phyloP scores from a whole-genome alignment of 73 alveolate species.

The Symbiodinium pilosum region DNA sequence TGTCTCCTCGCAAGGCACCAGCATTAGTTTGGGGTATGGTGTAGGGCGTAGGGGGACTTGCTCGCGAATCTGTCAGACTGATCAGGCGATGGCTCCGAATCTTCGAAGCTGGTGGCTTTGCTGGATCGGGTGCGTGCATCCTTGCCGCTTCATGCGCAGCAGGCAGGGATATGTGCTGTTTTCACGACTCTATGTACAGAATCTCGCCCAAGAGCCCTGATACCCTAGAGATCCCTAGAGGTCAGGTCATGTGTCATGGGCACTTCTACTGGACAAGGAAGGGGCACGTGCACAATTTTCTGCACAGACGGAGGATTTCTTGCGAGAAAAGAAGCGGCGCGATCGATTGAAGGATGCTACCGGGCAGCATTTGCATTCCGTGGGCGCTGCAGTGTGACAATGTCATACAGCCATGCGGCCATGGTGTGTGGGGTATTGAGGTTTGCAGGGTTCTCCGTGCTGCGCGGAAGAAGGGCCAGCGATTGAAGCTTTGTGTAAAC shows the following conservation, averaged over 20 bases:
- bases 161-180: background rate
- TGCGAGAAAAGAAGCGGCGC: slow-evolving; percentile 49
- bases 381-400: background rate
- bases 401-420: background rate
- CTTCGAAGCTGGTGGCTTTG: slow-evolving; percentile 52
- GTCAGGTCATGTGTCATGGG: too few species aligned
- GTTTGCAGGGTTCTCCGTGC: slow-evolving; percentile 89
- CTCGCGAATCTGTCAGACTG: too few species aligned
- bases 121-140: slow-evolving; percentile 88
- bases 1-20: slow-evolving; percentile 36
- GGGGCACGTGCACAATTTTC: too few species aligned
- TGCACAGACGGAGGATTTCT: slow-evolving; percentile 16
- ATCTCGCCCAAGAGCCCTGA: too few species aligned
- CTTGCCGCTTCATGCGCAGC: slow-evolving; percentile 66
- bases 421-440: background rate
- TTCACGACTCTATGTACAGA: too few species aligned
- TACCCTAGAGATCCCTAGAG: too few species aligned
- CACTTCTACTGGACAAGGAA: too few species aligned
- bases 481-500: slow-evolving; percentile 65
- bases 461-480: slow-evolving; percentile 76
- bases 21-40: background rate
- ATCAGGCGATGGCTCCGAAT: slow-evolving; percentile 63
- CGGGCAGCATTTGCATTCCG: background rate
- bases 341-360: slow-evolving; percentile 86
- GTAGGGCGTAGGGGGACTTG: too few species aligned